Percentiles rank a stretch among this genome's conserved stretches.
These are phyloP conservation scores for Neonectria magnoliae DNA, from an alignment of 2,329 filamentous ascomycete genomes.

Conservation along the genomic window DNA sequence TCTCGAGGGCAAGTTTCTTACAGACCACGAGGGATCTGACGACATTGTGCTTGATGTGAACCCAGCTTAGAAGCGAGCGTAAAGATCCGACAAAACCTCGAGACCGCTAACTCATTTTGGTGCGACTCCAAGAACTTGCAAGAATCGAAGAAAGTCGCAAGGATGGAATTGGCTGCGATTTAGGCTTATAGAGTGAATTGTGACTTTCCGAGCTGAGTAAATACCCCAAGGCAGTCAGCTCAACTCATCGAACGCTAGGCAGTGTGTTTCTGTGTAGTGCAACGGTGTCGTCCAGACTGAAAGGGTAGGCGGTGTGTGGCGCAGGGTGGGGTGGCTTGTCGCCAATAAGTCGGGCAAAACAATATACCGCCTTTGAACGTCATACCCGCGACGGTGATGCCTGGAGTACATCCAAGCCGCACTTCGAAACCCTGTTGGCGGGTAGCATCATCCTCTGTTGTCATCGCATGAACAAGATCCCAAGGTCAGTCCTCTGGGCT, in stretches of 20 bases:
- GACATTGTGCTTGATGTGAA: constrained; percentile 27
- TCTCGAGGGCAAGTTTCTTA: constrained; percentile 35
- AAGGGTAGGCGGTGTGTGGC: constrained; percentile 40
- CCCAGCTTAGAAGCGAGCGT: background rate
- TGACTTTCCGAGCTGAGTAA: background rate
- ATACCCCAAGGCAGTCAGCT: constrained; percentile 1
- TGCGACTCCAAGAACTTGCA: background rate
- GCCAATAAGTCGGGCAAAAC: constrained; percentile 39
- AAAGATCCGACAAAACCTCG: constrained; percentile 1
- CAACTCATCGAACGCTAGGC: constrained; percentile 3
- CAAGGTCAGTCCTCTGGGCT: background rate
- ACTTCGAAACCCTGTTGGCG: background rate
- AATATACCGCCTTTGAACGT: constrained; percentile 41
- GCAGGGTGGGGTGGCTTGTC: constrained; percentile 28
- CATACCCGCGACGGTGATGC: constrained; percentile 41
- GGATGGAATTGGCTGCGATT: background rate
- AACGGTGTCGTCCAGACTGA: constrained; percentile 39
- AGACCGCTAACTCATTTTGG: constrained; percentile 24
- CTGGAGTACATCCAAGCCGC: constrained; percentile 27
- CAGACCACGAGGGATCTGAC: constrained; percentile 33
- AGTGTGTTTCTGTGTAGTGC: constrained; percentile 26
- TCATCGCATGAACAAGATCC: background rate
- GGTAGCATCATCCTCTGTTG: background rate
- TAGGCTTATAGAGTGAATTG: background rate
- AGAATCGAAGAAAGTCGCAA: background rate